These are phyloP conservation scores for Dothidotthia symphoricarpi DNA, from an alignment of 2,329 filamentous ascomycete genomes.

Conservation along the genomic window DNA sequence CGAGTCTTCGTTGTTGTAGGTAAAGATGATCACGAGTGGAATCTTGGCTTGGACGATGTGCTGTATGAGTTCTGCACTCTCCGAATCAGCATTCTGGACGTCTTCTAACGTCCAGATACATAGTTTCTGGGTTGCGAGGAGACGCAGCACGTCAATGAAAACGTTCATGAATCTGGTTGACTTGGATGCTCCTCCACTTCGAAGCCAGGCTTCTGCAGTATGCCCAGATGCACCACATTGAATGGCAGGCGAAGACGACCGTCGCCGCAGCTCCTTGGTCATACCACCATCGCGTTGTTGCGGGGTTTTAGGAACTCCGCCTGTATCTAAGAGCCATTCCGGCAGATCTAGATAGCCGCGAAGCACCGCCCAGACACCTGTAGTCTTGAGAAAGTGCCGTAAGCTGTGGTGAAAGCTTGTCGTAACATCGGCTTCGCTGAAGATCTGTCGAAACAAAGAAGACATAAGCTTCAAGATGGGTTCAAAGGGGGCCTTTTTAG, in stretches of 20 bases:
- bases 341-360: conserved; percentile 60
- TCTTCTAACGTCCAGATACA: conserved; percentile 89
- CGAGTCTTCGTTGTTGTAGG: conserved; percentile 49
- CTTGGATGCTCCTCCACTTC: conserved; percentile 47
- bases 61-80: conserved; percentile 78
- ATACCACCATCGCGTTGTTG: conserved; percentile 25
- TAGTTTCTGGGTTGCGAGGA: conserved; percentile 79
- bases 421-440: conserved; percentile 61
- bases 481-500: conserved; percentile 60
- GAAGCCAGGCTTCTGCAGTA: conserved; percentile 48
- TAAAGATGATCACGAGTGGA: conserved; percentile 68
- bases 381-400: conserved; percentile 53
- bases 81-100: conserved; percentile 84
- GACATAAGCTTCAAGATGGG: conserved; percentile 61
- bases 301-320: conserved; percentile 20
- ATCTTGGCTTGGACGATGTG: conserved; percentile 77
- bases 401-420: conserved; percentile 62
- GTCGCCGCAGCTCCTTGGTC: conserved; percentile 15
- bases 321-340: conserved; percentile 59
- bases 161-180: conserved; percentile 79
- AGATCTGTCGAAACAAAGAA: conserved; percentile 62
- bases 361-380: conserved; percentile 55
- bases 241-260: conserved; percentile 37
- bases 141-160: conserved; percentile 78
- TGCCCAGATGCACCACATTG: conserved; percentile 38